Evolutionary conservation across 192 early-diverging fungal species (phyloP).

Genomic region (Powellomyces hirtus): DNA sequence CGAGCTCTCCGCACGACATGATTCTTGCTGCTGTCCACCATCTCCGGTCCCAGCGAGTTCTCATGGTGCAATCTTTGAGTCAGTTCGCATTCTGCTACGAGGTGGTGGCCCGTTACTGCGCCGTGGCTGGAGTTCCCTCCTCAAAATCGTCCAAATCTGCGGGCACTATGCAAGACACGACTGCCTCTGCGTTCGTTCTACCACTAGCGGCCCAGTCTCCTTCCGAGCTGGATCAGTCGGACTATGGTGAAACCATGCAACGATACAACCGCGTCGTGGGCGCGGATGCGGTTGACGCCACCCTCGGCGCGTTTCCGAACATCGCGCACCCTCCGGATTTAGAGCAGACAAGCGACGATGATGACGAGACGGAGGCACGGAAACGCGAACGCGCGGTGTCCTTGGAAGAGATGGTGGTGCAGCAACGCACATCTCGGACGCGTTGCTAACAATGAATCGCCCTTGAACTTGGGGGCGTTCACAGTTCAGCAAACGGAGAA

Average conservation of each 20-base stretch:
- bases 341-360: neutral
- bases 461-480: no score
- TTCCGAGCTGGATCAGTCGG: no score
- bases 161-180: no score
- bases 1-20: constrained; percentile 48
- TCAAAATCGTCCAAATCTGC: no score
- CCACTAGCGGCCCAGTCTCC: no score
- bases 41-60: constrained; percentile 74
- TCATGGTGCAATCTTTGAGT: constrained; percentile 77
- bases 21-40: constrained; percentile 60
- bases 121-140: neutral
- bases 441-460: no score
- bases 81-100: constrained; percentile 88
- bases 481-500: no score
- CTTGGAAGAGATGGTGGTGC: constrained; percentile 4
- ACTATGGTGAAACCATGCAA: neutral
- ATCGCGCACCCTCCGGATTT: neutral
- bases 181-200: no score
- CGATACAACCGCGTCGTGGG: neutral
- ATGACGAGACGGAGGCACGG: neutral
- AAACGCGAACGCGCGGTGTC: neutral
- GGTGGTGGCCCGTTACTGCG: constrained; percentile 43
- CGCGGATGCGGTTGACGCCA: neutral
- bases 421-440: no score
- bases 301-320: neutral